Evolutionary conservation across 2,329 filamentous ascomycete species (phyloP).

Genomic region (Emmonsiellopsis sp.): DNA sequence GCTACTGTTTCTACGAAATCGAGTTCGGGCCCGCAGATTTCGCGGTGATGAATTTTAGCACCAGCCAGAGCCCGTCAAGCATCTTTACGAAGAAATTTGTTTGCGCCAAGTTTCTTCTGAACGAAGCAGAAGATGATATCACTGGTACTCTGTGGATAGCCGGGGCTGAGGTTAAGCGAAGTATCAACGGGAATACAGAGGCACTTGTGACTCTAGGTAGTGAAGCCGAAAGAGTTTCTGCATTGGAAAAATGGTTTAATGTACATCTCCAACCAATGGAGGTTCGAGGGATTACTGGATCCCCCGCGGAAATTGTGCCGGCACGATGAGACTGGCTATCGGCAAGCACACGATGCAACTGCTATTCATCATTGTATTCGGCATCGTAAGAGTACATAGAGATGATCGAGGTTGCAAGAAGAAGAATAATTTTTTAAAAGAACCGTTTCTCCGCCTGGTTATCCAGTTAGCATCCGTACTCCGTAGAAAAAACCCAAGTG

Average conservation of each 20-base stretch:
- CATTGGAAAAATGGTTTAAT: conserved; percentile 44
- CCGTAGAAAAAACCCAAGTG: neutral
- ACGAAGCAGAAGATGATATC: conserved; percentile 38
- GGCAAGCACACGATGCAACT: neutral
- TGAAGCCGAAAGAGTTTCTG: conserved; percentile 47
- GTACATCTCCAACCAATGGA: conserved; percentile 46
- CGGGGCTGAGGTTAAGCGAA: conserved; percentile 45
- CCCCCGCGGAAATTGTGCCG: conserved; percentile 36
- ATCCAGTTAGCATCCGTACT: neutral
- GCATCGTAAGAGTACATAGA: neutral
- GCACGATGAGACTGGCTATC: neutral
- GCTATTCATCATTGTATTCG: neutral
- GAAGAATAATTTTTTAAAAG: neutral
- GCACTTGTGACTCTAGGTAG: conserved; percentile 39
- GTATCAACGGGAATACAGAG: conserved; percentile 42
- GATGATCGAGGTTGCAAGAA: neutral
- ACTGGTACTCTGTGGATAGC: conserved; percentile 47
- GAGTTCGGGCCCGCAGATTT: conserved; percentile 58
- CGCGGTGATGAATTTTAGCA: conserved; percentile 50
- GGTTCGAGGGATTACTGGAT: conserved; percentile 41
- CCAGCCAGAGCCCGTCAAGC: conserved; percentile 40
- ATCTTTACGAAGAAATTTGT: conserved; percentile 49
- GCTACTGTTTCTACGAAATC: conserved; percentile 57
- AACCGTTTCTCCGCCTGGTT: conserved; percentile 3
- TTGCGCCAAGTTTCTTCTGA: conserved; percentile 46